Base-by-base conservation (phyloP, 148 eudicot species). In the Heliosperma pusillum region DNA sequence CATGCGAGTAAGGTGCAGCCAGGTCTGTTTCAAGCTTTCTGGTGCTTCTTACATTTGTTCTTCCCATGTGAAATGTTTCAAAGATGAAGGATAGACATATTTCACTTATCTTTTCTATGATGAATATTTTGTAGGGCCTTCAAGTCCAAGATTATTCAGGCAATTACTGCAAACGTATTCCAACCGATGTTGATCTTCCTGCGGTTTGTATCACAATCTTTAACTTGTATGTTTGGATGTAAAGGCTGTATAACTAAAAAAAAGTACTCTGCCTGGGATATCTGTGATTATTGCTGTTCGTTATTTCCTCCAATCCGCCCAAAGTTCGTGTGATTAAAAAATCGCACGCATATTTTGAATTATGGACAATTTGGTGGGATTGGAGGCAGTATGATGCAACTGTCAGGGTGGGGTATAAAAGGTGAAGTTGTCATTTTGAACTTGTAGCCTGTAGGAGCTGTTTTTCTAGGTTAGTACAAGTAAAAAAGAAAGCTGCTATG, bases 1-100 rank as follows among this genome's bases (percentile, higher is more conserved):
- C 70, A 92, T 95, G 98, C 98, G 98, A 67, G 96, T 95, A 58
- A 85, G 98, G 80, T 87, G 96, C 82, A 95, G 98, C 86, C 97
- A 92, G 96, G 98, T 92, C 29, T 53, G 80, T 72, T 73, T 56
- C 45, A 30, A 70, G 78, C 76, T 61, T 72, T 75, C 60, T 36
- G 13, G 55, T 63, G 78, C 58, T 68, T 33, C 16, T 26, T 59
- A 17, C 45, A 77, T 69, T 11, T 19, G 40, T 69, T 33, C 52
- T 61, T 73, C 45, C 72, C 60, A n/a, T 40, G 53, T 7, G 25
- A 42, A 67, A 63, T 17, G 21, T 30, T 26, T 61, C 21, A 24
- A 22, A 21, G 63, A 8, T 74, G 40, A 65, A 74, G 16, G 66
- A 44, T 40, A 16, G n/a, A 16, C 19, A 74, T 30, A 26, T 36